Evolutionary conservation across 495 filamentous ascomycete species (phyloP).

Genomic region (Glonium stellatum): DNA sequence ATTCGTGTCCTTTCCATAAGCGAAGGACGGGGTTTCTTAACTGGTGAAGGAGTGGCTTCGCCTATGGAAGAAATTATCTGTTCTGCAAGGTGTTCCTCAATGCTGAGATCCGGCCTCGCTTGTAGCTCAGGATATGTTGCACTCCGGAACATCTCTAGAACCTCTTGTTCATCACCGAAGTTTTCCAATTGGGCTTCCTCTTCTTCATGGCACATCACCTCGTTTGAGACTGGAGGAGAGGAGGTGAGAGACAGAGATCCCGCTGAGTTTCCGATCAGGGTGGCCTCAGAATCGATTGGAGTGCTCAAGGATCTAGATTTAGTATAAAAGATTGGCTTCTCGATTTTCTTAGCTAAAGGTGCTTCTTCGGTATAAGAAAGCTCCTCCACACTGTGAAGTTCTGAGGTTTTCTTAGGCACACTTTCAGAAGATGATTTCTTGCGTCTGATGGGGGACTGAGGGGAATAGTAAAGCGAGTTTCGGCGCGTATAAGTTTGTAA

Average conservation of each 20-base stretch:
- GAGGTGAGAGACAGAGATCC: background rate
- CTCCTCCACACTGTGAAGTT: background rate
- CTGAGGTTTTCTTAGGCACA: slow-evolving; percentile 6
- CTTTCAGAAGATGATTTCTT: slow-evolving; percentile 20
- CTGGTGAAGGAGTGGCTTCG: slow-evolving; percentile 36
- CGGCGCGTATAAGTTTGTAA: slow-evolving; percentile 4
- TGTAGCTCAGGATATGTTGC: slow-evolving; percentile 4
- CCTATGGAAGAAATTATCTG: slow-evolving; percentile 34
- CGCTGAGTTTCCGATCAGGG: background rate
- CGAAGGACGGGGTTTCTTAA: slow-evolving; percentile 32
- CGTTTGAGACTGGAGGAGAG: background rate
- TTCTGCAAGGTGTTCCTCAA: slow-evolving; percentile 31
- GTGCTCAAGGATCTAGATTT: background rate
- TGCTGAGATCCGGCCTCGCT: background rate
- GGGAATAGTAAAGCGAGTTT: slow-evolving; percentile 9
- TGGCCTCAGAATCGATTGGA: background rate
- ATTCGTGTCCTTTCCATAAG: slow-evolving; percentile 40
- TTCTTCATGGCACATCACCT: background rate
- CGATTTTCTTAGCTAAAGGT: background rate
- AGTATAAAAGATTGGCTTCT: background rate
- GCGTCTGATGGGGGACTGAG: slow-evolving; percentile 10
- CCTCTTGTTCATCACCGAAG: background rate
- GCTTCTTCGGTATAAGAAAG: background rate
- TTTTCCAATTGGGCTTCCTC: background rate
- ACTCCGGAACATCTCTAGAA: background rate